Base-by-base conservation (phyloP, 2,329 filamentous ascomycete genomes). In the Didymosphaeria variabile region DNA sequence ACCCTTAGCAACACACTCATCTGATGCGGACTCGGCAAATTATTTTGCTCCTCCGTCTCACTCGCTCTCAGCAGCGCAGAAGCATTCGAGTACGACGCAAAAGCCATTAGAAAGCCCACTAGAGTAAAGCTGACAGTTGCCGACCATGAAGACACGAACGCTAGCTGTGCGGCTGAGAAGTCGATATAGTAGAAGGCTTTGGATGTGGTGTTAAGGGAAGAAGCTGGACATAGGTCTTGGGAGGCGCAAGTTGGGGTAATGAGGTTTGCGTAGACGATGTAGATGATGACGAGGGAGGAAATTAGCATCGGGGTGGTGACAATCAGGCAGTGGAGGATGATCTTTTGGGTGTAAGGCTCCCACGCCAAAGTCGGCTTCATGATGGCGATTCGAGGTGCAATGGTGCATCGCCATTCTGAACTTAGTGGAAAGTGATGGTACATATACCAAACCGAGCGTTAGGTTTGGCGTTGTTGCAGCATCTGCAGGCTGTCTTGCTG, bases 111-210 rank as follows among this genome's bases (percentile, higher is more conserved):
- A 29, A 58, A 49, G 10, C 55, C 58, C 15, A 65, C 50, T 1
- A 67, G 57, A 5, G 65, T 54, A 42, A 67, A 65, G 36, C 65
- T 67, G 7, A 65, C 55, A 7, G 65, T 63, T 9, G 62, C 52
- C 15, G 60, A 63, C 40, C 49, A 47, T 13, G 62, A 63, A 2
- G 65, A 64, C 23, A 65, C 57, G n/a, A 67, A 65, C 6, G 61
- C 65, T 10, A 67, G 55, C 10, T 59, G 61, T 42, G 55, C 59
- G 17, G 59, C 63, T 7, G 58, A 36, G 53, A 60, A 67, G 31
- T 64, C 57, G 10, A 67, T 45, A 53, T 60, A 62, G 51, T 63
- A 67, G 49, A 57, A 31, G 1, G 40, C 21, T 15, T 29, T 44
- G 0, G 51, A 55, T 23, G 47, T 58, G 19, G 49, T 51, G 17